phyloP scores from a whole-genome alignment of 2,329 filamentous ascomycete species.

The Samsoniella hepiali region DNA sequence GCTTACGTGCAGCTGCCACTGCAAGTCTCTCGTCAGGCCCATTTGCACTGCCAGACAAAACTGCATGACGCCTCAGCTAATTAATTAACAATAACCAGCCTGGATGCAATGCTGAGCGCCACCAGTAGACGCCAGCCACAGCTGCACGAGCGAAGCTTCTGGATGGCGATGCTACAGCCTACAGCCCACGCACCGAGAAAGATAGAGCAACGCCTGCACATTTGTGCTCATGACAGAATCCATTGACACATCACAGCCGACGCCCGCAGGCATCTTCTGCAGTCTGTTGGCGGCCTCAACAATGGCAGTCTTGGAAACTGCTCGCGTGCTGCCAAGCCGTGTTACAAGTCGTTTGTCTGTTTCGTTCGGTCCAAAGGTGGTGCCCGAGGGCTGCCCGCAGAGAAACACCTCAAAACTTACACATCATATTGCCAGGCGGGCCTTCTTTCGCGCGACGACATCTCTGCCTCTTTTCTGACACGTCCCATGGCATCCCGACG shows the following conservation, averaged over 20 bases:
- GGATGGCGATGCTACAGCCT: neutral
- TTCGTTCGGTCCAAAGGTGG: neutral
- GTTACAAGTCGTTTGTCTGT: slow-evolving; percentile 2
- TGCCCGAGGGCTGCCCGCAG: neutral
- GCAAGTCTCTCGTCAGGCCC: neutral
- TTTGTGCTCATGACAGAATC: neutral
- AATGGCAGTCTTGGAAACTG: neutral
- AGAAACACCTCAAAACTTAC: slow-evolving; percentile 14
- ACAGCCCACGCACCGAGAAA: neutral
- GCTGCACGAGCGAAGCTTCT: neutral
- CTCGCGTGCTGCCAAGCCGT: slow-evolving; percentile 11
- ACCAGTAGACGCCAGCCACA: neutral
- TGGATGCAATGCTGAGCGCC: neutral
- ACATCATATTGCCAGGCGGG: slow-evolving; percentile 11
- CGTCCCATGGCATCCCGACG: slow-evolving; percentile 1
- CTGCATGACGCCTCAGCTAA: neutral
- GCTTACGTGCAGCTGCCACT: slow-evolving; percentile 10
- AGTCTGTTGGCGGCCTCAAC: no score
- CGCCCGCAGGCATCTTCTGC: neutral
- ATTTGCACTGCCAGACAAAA: neutral
- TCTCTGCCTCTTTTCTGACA: slow-evolving; percentile 6
- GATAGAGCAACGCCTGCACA: neutral
- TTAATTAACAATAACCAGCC: neutral
- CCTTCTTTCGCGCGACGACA: neutral
- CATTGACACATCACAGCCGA: neutral